Conservation (phyloP, 257 asterid species). For the Henckelia pumila region DNA sequence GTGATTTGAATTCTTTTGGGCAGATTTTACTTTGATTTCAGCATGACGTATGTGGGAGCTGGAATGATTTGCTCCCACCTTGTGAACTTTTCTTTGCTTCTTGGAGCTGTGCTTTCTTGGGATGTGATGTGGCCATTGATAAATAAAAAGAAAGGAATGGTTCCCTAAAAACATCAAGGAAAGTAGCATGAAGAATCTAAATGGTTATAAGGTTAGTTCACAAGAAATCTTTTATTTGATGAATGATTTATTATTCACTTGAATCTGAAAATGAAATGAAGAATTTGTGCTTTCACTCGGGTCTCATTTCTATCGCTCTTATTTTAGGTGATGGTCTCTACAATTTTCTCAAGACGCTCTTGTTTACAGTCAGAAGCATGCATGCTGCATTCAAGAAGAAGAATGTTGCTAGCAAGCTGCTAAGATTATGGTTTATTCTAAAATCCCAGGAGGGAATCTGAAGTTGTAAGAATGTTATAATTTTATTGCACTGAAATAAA, state of each 20-base stretch:
- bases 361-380: slow-evolving; percentile 52
- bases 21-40: slow-evolving; percentile 57
- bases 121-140: slow-evolving; percentile 58
- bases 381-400: slow-evolving; percentile 41
- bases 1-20: slow-evolving; percentile 24
- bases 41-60: slow-evolving; percentile 51
- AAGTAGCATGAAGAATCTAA: slow-evolving; percentile 50
- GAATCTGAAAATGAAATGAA: background rate
- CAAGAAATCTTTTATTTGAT: background rate
- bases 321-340: slow-evolving; percentile 41
- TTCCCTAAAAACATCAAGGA: slow-evolving; percentile 32
- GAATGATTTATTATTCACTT: no score
- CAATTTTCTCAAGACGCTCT: slow-evolving; percentile 61
- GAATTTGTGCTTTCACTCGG: background rate
- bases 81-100: slow-evolving; percentile 49
- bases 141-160: slow-evolving; percentile 43
- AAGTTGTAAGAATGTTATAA: background rate
- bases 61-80: slow-evolving; percentile 61
- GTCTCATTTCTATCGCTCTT: slow-evolving; percentile 37
- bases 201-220: slow-evolving; percentile 45
- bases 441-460: slow-evolving; percentile 6
- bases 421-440: background rate
- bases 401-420: slow-evolving; percentile 39
- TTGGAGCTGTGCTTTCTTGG: slow-evolving; percentile 55
- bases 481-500: background rate